A percentile compares a stretch with the other conserved stretches of the same genome.
These are phyloP conservation scores for Penicillium bialowiezense DNA, from an alignment of 495 filamentous ascomycete species.

Conservation along the genomic window DNA sequence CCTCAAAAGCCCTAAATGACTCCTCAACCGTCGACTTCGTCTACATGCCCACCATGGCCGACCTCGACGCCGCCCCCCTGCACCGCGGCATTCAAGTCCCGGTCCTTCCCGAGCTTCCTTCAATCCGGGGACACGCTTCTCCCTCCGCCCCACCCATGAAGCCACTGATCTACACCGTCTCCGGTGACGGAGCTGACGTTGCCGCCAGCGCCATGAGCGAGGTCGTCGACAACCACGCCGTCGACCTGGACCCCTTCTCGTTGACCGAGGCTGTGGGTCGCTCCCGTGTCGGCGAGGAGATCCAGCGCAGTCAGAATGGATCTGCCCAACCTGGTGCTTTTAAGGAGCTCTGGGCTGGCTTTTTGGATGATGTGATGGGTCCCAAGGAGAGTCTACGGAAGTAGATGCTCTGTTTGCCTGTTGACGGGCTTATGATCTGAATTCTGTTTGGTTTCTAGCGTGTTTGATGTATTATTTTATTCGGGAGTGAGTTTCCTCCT, in stretches of 20 bases:
- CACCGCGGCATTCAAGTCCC: slow-evolving; percentile 44
- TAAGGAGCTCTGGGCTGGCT: slow-evolving; percentile 50
- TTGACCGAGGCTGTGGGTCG: slow-evolving; percentile 51
- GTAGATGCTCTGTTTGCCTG: slow-evolving; percentile 4
- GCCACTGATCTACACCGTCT: slow-evolving; percentile 56
- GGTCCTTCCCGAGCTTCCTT: slow-evolving; percentile 49
- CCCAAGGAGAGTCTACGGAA: slow-evolving; percentile 30
- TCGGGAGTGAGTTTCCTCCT: slow-evolving; percentile 13
- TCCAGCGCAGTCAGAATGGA: slow-evolving; percentile 25
- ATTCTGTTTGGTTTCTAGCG: slow-evolving; percentile 4
- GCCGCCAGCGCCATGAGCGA: slow-evolving; percentile 55
- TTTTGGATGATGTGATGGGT: slow-evolving; percentile 60
- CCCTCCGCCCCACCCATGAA: slow-evolving; percentile 42
- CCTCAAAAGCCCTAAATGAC: slow-evolving; percentile 54
- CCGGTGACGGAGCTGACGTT: slow-evolving; percentile 51
- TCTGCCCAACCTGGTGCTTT: slow-evolving; percentile 36
- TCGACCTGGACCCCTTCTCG: slow-evolving; percentile 57
- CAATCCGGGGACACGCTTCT: slow-evolving; percentile 20
- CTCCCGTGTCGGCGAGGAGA: slow-evolving; percentile 38
- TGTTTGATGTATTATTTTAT: slow-evolving; percentile 5
- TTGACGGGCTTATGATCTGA: background rate
- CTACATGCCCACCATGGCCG: slow-evolving; percentile 54
- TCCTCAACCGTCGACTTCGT: slow-evolving; percentile 62
- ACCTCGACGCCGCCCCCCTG: slow-evolving; percentile 33
- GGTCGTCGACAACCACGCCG: slow-evolving; percentile 54